A percentile compares a stretch with the other conserved stretches of the same genome.
These are phyloP conservation scores for Priceomyces carsonii DNA, from an alignment of 805 yeast genomes.

Conservation along the genomic window DNA sequence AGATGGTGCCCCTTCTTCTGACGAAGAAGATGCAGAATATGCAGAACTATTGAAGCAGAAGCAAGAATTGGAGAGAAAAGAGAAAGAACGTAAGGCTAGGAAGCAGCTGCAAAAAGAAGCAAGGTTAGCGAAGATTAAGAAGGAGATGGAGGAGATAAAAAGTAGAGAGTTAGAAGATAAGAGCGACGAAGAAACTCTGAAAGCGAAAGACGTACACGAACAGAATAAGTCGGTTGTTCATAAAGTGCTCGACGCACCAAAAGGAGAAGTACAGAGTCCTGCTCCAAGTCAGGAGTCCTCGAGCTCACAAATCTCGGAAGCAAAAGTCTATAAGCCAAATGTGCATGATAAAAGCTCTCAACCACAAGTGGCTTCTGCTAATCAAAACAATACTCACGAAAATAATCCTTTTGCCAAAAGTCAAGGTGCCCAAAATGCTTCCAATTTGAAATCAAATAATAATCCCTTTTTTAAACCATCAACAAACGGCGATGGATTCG, in stretches of 20 bases:
- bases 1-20: slow-evolving; percentile 23
- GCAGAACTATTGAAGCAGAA: slow-evolving; percentile 48
- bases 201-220: too few relatives aligned
- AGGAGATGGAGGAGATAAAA: slow-evolving; percentile 57
- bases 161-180: slow-evolving; percentile 24
- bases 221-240: too few relatives aligned
- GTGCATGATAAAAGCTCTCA: too few relatives aligned
- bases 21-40: slow-evolving; percentile 49
- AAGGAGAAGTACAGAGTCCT: too few relatives aligned
- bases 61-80: slow-evolving; percentile 45
- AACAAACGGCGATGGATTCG: slow-evolving; percentile 35
- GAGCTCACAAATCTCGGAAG: too few relatives aligned
- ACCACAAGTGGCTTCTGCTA: too few relatives aligned
- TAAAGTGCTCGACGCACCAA: too few relatives aligned
- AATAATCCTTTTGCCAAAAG: slow-evolving; percentile 53
- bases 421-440: slow-evolving; percentile 15
- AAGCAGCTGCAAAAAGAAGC: slow-evolving; percentile 62
- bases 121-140: slow-evolving; percentile 55
- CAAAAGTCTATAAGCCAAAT: too few relatives aligned
- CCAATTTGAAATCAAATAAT: slow-evolving; percentile 22
- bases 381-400: not conserved
- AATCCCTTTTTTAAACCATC: slow-evolving; percentile 64
- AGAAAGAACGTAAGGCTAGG: slow-evolving; percentile 44
- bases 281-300: too few relatives aligned
- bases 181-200: slow-evolving; percentile 40